Evolutionary conservation across 1,139 yeast genomes (phyloP).

Genomic region (Scheffersomyces illinoinensis): DNA sequence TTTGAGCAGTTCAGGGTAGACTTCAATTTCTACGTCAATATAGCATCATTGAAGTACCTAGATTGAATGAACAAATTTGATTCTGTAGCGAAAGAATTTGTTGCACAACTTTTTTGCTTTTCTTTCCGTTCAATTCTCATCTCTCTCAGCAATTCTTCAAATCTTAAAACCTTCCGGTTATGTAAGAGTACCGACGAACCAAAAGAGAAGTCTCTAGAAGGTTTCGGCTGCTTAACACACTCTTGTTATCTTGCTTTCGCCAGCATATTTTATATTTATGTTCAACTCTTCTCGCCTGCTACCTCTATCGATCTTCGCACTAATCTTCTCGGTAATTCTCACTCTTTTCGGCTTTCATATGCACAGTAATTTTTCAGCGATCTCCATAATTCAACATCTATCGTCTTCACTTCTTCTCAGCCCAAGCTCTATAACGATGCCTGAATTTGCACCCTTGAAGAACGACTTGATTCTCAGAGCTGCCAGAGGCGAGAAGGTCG

Average conservation of each 20-base stretch:
- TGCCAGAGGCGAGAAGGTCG: constrained; percentile 80
- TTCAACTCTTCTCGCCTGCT: neutral
- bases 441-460: constrained; percentile 66
- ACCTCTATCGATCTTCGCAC: neutral
- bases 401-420: neutral
- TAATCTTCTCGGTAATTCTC: neutral
- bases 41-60: no score
- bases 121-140: no score
- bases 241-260: neutral
- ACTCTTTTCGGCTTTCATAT: neutral
- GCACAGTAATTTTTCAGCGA: neutral
- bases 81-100: no score
- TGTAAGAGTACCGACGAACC: neutral
- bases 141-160: no score
- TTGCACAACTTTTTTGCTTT: no score
- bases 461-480: constrained; percentile 91
- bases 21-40: no score
- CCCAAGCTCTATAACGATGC: constrained; percentile 16
- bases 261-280: no score
- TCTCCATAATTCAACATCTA: neutral
- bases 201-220: neutral
- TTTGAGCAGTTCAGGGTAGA: no score
- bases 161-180: neutral
- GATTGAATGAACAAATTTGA: no score
- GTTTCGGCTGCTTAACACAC: neutral